Conservation (phyloP, 345 rosid genomes). For the Aegle marmelos region DNA sequence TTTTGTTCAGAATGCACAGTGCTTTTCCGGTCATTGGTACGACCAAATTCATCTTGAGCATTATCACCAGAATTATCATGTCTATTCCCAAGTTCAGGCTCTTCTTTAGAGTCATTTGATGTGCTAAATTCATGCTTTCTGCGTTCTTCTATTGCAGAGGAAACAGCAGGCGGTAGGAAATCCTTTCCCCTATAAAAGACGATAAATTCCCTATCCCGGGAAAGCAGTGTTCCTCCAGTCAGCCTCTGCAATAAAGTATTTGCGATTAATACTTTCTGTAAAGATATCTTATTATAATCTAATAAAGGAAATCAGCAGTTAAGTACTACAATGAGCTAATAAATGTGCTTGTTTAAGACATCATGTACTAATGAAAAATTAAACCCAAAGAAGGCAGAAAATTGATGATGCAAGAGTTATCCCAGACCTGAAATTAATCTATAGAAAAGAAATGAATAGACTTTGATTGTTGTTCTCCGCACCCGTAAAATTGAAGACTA, state of each 20-base stretch:
- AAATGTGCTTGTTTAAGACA: too few species aligned
- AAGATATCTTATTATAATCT: neutral
- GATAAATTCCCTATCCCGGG: conserved; percentile 81
- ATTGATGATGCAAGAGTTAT: neutral
- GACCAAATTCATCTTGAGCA: conserved; percentile 21
- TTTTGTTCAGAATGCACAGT: conserved; percentile 24
- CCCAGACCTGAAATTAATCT: too few species aligned
- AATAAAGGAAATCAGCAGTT: neutral
- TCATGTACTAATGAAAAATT: neutral
- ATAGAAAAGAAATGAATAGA: neutral
- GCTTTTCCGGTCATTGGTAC: conserved; percentile 22
- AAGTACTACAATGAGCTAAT: neutral
- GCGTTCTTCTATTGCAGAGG: conserved; percentile 78
- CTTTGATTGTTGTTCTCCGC: neutral
- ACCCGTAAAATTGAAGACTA: neutral
- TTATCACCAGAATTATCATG: conserved; percentile 15
- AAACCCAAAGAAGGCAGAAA: neutral
- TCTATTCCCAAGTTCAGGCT: conserved; percentile 16
- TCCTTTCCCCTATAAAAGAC: conserved; percentile 93
- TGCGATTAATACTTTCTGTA: conserved; percentile 22
- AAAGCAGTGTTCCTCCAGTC: conserved; percentile 80
- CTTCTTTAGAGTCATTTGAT: conserved; percentile 23
- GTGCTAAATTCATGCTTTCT: conserved; percentile 39
- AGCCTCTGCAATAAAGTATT: conserved; percentile 58
- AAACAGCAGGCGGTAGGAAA: conserved; percentile 84